Percentiles rank a stretch among this genome's conserved stretches.
Conservation (phyloP, 352 stramenopile genomes). For the Elongisporangium prolatum region DNA sequence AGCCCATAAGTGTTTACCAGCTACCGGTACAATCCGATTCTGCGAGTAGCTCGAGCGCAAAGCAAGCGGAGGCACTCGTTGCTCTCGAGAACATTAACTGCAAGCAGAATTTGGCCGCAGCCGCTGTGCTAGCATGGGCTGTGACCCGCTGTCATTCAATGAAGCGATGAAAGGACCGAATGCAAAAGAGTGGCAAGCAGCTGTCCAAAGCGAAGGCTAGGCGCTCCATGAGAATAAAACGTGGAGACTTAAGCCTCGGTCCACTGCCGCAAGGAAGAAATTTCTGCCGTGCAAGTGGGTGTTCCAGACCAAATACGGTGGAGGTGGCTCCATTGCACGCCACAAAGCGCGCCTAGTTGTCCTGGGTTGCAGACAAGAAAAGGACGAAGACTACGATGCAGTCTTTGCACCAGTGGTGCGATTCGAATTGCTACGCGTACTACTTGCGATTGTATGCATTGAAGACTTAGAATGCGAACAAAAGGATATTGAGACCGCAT, state of each 20-base stretch:
- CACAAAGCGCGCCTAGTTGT: slow-evolving; percentile 12
- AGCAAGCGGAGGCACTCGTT: background rate
- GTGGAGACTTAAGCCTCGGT: slow-evolving; percentile 7
- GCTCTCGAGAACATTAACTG: slow-evolving; percentile 9
- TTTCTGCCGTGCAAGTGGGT: slow-evolving; percentile 8
- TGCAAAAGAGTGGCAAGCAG: no score
- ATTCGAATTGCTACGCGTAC: slow-evolving; percentile 6
- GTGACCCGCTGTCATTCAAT: background rate
- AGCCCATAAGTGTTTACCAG: background rate
- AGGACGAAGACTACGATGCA: slow-evolving; percentile 8
- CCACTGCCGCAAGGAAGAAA: background rate
- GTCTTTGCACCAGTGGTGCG: slow-evolving; percentile 2
- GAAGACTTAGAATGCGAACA: slow-evolving; percentile 16
- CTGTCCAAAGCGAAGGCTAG: no score
- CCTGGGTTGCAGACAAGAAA: slow-evolving; percentile 7
- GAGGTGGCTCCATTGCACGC: slow-evolving; percentile 1
- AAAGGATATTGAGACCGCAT: slow-evolving; percentile 11
- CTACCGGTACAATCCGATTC: no score
- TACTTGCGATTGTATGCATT: slow-evolving; percentile 9
- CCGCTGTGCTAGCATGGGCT: background rate
- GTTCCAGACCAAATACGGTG: slow-evolving; percentile 11
- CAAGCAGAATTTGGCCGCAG: background rate
- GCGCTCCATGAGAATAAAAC: slow-evolving; percentile 1
- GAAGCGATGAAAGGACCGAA: no score
- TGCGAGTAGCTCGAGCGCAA: no score